Conservation (phyloP, 306 rosid genomes). For the Lathyrus oleraceus region DNA sequence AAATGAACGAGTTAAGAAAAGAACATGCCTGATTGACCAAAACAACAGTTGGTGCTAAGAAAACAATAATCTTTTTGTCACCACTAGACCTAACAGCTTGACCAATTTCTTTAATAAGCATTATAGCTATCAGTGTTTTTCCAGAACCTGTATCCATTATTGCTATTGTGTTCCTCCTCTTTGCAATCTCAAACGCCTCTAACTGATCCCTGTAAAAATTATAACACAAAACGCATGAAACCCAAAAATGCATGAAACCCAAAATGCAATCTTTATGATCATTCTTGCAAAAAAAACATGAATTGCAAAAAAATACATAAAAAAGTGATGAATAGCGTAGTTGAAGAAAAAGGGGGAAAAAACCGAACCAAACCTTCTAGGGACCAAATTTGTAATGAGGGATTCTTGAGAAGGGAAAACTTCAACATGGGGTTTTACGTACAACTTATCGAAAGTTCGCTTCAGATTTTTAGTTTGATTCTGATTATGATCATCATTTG, state of each 20-base stretch:
- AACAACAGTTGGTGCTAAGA: slow-evolving; percentile 92
- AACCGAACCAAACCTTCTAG: slow-evolving; percentile 53
- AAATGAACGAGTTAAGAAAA: background rate
- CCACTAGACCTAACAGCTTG: slow-evolving; percentile 48
- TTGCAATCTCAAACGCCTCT: slow-evolving; percentile 68
- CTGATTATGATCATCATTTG: slow-evolving; percentile 3
- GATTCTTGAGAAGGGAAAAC: slow-evolving; percentile 22
- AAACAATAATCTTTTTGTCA: slow-evolving; percentile 48
- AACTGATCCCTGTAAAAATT: slow-evolving; percentile 55
- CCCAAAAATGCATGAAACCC: background rate
- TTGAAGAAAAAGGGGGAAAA: background rate
- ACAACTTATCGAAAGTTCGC: slow-evolving; percentile 27
- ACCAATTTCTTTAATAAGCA: slow-evolving; percentile 66
- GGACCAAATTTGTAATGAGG: slow-evolving; percentile 34
- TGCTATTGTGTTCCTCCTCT: slow-evolving; percentile 69
- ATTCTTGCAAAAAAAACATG: no score
- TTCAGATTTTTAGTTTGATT: slow-evolving; percentile 21
- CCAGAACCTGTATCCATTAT: slow-evolving; percentile 87
- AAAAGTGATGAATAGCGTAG: background rate
- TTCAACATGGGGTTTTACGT: slow-evolving; percentile 3
- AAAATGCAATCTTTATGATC: slow-evolving; percentile 13
- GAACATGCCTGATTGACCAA: slow-evolving; percentile 74
- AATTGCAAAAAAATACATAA: background rate
- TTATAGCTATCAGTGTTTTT: slow-evolving; percentile 75
- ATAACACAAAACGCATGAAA: slow-evolving; percentile 2